Base-by-base conservation (phyloP, 2,329 filamentous ascomycete genomes). In the Sclerotinia minor region DNA sequence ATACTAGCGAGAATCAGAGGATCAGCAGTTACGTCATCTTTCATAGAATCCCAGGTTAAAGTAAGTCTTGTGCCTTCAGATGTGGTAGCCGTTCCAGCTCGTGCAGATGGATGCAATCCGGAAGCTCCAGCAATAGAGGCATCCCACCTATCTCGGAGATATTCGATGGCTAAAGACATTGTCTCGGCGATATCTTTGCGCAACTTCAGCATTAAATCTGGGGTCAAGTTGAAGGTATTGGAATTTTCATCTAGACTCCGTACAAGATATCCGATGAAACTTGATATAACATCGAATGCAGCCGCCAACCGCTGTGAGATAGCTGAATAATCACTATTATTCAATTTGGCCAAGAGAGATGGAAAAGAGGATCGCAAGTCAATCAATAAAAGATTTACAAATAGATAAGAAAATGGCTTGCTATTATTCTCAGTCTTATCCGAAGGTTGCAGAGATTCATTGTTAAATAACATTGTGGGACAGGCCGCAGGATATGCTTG, bases 101-200 rank as follows among this genome's bases (percentile, higher is more conserved):
- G 82, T 6, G 86, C 85, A 13, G 84, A 82, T 1, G 83, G 84
- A 73, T 90, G 85, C 8, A 90, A 75, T 3, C 87, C 87, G 75
- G 84, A 82, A 8, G 85, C 84, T 15, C 87, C 88, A 4, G 87
- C 84, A n/a, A 85, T 80, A 2, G 85, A 84, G 5, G 85, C 86
- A 74, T 91, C 89, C 86, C 87, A 91, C n/a, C 88, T 80, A 74
- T 91, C 89, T 52, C 88, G 84, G 1, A 91, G 81, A 75, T 87
- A 89, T 77, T 91, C 89, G 69, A 88, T 83, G 0, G 84, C 83
- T 1, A 88, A 77, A 0, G 86, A 86, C 74, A 90, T 82, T 4
- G 88, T 87, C 73, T 91, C 89, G 0, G 84, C 81, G 63, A 91
- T 83, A 65, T 83, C 80, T 61, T 82, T 85, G 50, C 87, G 83